Evolutionary conservation across 345 rosid species (phyloP).

Genomic region (Eucalyptus regnans): DNA sequence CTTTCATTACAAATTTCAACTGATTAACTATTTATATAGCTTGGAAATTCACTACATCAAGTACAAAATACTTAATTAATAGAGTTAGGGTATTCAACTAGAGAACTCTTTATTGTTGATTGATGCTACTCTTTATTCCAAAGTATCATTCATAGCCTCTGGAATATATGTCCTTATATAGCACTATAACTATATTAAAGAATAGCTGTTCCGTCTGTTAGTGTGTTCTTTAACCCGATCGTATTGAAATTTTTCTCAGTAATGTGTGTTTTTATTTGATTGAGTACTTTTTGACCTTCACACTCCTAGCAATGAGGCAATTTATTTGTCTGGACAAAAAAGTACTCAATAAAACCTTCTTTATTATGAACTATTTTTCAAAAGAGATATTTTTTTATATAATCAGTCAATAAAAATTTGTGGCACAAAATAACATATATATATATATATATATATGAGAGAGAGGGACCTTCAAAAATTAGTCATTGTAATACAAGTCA

Average conservation of each 20-base stretch:
- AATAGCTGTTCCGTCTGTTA: background rate
- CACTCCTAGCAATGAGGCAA: background rate
- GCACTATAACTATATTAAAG: background rate
- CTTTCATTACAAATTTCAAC: no score
- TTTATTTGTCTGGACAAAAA: background rate
- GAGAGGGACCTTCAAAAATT: background rate
- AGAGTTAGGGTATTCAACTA: no score
- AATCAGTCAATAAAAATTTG: background rate
- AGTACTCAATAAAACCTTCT: background rate
- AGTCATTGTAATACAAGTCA: background rate
- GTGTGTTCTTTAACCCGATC: no score
- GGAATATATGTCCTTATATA: background rate
- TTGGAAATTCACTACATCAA: no score
- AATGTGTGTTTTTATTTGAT: fast-evolving
- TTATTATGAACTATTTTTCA: background rate
- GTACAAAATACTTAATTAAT: no score
- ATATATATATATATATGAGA: no score
- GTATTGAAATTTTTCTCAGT: background rate
- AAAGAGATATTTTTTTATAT: no score
- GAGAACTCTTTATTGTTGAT: no score
- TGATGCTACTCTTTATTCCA: no score
- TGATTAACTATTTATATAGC: no score
- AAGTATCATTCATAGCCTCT: background rate
- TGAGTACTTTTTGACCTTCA: background rate
- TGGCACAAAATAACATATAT: background rate